phyloP scores from a whole-genome alignment of 495 filamentous ascomycete species.

The Hypoxylon trugodes region DNA sequence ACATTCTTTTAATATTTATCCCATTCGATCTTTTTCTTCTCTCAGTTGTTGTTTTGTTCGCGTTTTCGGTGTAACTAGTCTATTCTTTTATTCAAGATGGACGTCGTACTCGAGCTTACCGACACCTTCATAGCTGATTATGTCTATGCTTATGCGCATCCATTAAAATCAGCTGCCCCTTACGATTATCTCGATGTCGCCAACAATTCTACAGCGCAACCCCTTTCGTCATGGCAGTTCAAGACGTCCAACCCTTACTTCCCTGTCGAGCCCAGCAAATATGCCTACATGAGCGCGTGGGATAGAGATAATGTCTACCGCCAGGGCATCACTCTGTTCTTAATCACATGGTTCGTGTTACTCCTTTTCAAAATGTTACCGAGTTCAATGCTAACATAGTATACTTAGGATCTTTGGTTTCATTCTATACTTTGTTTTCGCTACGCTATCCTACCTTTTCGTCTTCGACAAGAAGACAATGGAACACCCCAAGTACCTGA shows the following conservation, averaged over 20 bases:
- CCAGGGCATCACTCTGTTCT: slow-evolving; percentile 76
- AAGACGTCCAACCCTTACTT: slow-evolving; percentile 77
- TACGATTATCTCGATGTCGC: slow-evolving; percentile 50
- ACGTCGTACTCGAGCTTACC: slow-evolving; percentile 85
- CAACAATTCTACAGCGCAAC: slow-evolving; percentile 49
- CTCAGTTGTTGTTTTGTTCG: not conserved
- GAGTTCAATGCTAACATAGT: slow-evolving; percentile 27
- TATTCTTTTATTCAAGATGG: slow-evolving; percentile 66
- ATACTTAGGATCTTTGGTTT: slow-evolving; percentile 80
- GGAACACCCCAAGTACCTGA: slow-evolving; percentile 93
- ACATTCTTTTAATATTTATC: slow-evolving; percentile 19
- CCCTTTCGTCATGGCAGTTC: slow-evolving; percentile 63
- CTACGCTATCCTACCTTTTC: slow-evolving; percentile 86
- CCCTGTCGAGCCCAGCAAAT: slow-evolving; percentile 72
- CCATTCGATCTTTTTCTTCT: not conserved
- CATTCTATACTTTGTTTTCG: slow-evolving; percentile 83
- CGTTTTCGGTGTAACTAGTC: not conserved
- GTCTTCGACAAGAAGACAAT: slow-evolving; percentile 92
- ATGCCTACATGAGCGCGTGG: slow-evolving; percentile 84
- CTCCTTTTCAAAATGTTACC: slow-evolving; percentile 9
- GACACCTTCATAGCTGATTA: slow-evolving; percentile 88
- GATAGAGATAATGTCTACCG: slow-evolving; percentile 81
- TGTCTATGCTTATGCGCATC: slow-evolving; percentile 76
- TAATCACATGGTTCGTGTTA: slow-evolving; percentile 82
- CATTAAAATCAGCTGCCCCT: slow-evolving; percentile 60